These are phyloP conservation scores for Neospermospora avenae DNA, from an alignment of 2,329 filamentous ascomycete species.

Conservation along the genomic window DNA sequence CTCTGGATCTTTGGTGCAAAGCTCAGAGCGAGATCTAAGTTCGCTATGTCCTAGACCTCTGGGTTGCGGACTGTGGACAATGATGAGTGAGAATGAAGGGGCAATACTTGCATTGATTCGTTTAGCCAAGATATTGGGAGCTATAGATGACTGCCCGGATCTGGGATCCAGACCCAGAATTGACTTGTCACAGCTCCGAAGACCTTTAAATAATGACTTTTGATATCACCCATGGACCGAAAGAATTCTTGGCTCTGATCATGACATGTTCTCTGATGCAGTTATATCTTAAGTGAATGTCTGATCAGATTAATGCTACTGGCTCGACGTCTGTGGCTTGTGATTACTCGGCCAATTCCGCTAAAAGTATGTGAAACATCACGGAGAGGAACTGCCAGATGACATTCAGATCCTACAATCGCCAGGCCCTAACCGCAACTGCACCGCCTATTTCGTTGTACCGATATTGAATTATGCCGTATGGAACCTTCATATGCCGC, in stretches of 20 bases:
- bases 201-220: background rate
- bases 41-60: slow-evolving; percentile 17
- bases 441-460: too few relatives aligned
- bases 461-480: background rate
- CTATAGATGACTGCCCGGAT: background rate
- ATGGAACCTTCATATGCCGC: background rate
- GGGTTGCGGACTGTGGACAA: background rate
- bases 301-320: too few relatives aligned
- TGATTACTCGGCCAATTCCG: too few relatives aligned
- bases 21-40: slow-evolving; percentile 30
- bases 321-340: too few relatives aligned
- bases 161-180: background rate
- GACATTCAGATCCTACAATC: too few relatives aligned
- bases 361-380: too few relatives aligned
- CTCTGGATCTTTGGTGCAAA: slow-evolving; percentile 28
- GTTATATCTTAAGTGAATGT: too few relatives aligned
- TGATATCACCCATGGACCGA: background rate
- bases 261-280: too few relatives aligned
- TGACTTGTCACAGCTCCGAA: background rate
- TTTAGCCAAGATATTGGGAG: background rate
- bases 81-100: background rate
- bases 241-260: too few relatives aligned
- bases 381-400: too few relatives aligned
- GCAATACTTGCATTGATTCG: background rate
- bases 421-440: background rate